Base-by-base conservation (phyloP, 805 yeast species). In the Saccharomyces mikatae region DNA sequence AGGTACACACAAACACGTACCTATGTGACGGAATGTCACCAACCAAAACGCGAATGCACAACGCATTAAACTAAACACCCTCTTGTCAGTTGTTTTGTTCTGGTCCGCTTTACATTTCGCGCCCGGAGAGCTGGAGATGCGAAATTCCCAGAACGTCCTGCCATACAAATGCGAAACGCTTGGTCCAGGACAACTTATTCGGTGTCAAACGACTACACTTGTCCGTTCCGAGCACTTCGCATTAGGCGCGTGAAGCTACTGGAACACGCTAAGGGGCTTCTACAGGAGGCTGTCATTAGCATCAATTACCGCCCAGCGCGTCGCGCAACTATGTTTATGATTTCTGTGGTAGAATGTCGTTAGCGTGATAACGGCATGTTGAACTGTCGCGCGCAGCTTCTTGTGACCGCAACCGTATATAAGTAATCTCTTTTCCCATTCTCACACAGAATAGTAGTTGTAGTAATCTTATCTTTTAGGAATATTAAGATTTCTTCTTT, bases 81-180 rank as follows among this genome's bases (percentile, higher is more conserved):
- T 36, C 11, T 17, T 9, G 11, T 6, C 13, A 17, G 44, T 17
- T 36, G 44, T 32, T 32, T 32, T 32, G 41, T 36, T 36, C 44
- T 36, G 44, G 44, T n/a, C 44, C 24, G 44, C 13, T 17, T 17
- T 17, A 10, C 44, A 9, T 36, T 36, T 36, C 44, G 44, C 44
- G 44, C 44, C 41, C 44, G 24, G 24, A 36, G 10, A 36, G 10
- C 22, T 36, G 22, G 4, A 52, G 36, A 10, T n/a, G 51, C 54
- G 54, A 52, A 52, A 24, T 10, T 22, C 17, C 13, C 14, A 41
- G 54, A 22, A 52, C 48, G 54, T 21, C 48, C 22, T 29, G 44
- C 30, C 54, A 52, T 52, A 52, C 51, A 28, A 52, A 52, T 11
- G 14, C 41, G 51, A 52, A 52, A 28, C 21, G 29, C 28, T 41